Evolutionary conservation across 2,329 filamentous ascomycete species (phyloP).

Genomic region (Phialemoniopsis sp.): DNA sequence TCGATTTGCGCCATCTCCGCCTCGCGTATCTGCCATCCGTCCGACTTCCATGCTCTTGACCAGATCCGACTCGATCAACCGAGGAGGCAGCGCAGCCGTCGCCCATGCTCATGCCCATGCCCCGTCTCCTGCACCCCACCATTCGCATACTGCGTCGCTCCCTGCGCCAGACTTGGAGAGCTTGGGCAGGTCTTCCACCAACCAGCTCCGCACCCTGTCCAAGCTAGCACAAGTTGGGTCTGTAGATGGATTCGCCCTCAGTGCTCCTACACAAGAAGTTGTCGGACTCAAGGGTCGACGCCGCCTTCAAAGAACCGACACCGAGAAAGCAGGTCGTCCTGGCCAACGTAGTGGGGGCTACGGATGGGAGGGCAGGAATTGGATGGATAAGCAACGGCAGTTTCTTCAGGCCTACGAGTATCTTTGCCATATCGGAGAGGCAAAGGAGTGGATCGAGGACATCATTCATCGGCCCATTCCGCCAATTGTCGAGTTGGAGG

Average conservation of each 20-base stretch:
- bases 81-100: constrained; percentile 23
- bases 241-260: constrained; percentile 77
- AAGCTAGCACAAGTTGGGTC: constrained; percentile 72
- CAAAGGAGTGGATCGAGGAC: constrained; percentile 97
- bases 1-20: constrained; percentile 26
- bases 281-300: constrained; percentile 81
- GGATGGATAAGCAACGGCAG: constrained; percentile 99
- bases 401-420: constrained; percentile 98
- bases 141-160: constrained; percentile 42
- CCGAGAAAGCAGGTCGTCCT: constrained; percentile 39
- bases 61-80: constrained; percentile 49
- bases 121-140: constrained; percentile 27
- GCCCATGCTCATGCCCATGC: constrained; percentile 19
- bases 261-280: constrained; percentile 76
- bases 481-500: constrained; percentile 89
- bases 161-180: constrained; percentile 71
- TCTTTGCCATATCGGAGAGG: constrained; percentile 96
- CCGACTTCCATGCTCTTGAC: constrained; percentile 61
- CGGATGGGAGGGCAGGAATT: constrained; percentile 79
- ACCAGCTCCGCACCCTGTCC: constrained; percentile 83
- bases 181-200: constrained; percentile 83
- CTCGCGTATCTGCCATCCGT: constrained; percentile 37
- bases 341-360: constrained; percentile 47
- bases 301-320: constrained; percentile 70
- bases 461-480: constrained; percentile 82